Percentiles rank a stretch among this genome's conserved stretches.
Conservation (phyloP, 1,139 yeast species). For the Taphrina wiesneri region DNA sequence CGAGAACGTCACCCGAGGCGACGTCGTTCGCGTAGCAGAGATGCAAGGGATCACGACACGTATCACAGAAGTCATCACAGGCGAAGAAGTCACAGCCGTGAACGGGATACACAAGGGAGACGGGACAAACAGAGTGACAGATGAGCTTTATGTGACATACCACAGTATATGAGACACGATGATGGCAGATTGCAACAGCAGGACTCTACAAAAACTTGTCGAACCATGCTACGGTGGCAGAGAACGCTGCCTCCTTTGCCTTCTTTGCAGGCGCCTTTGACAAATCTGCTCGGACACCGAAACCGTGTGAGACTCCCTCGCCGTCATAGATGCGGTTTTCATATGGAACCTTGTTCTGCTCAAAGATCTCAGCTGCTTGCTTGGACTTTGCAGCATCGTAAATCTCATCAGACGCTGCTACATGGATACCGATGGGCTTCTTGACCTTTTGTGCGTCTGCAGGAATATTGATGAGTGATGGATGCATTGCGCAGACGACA, state of each 20-base stretch:
- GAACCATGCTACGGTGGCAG: conserved; percentile 20
- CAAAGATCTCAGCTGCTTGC: conserved; percentile 8
- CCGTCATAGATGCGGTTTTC: conserved; percentile 33
- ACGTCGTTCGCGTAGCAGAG: background rate
- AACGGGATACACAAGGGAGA: background rate
- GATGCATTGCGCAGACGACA: conserved; percentile 37
- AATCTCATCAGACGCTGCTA: conserved; percentile 32
- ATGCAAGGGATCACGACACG: background rate
- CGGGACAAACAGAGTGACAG: background rate
- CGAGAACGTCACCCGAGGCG: background rate
- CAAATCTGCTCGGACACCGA: conserved; percentile 17
- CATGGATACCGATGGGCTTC: conserved; percentile 33
- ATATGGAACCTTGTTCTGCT: conserved; percentile 19
- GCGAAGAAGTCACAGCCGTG: background rate
- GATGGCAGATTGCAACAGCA: background rate
- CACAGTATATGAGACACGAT: background rate
- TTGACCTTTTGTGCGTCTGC: conserved; percentile 21
- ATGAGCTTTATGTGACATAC: background rate
- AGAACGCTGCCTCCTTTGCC: conserved; percentile 23
- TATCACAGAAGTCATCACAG: background rate
- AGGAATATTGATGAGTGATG: conserved; percentile 34
- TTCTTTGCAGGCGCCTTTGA: conserved; percentile 9
- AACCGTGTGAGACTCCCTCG: conserved; percentile 36
- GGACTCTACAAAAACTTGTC: background rate
- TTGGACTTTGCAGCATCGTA: conserved; percentile 15